A percentile compares a stretch with the other conserved stretches of the same genome.
Conservation (phyloP, 306 rosid genomes). For the Rosa rugosa region DNA sequence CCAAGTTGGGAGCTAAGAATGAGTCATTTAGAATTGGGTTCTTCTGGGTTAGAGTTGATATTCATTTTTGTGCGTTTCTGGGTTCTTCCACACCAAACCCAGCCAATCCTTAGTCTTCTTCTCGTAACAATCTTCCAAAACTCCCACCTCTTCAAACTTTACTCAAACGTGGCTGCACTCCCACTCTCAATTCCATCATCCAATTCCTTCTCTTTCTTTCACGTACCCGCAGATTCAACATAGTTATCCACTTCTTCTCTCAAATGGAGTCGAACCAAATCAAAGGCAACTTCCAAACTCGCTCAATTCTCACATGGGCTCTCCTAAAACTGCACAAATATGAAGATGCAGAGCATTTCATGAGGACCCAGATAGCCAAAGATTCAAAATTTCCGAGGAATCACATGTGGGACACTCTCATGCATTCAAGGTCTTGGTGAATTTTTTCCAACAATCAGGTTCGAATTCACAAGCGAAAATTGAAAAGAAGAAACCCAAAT, state of each 20-base stretch:
- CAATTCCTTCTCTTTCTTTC: constrained; percentile 57
- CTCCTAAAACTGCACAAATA: constrained; percentile 59
- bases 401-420: constrained; percentile 63
- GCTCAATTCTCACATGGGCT: constrained; percentile 56
- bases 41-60: too few species aligned
- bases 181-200: constrained; percentile 61
- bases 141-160: constrained; percentile 42
- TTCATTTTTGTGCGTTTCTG: too few species aligned
- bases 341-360: constrained; percentile 53
- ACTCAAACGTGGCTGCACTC: constrained; percentile 63
- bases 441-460: too few species aligned
- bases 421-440: constrained; percentile 44
- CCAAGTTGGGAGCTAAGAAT: too few species aligned
- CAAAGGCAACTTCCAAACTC: constrained; percentile 37
- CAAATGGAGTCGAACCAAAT: constrained; percentile 44
- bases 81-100: constrained; percentile 10
- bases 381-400: constrained; percentile 26
- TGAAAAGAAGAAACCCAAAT: too few species aligned
- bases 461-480: too few species aligned
- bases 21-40: too few species aligned
- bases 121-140: background rate
- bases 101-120: constrained; percentile 16
- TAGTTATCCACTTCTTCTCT: constrained; percentile 47
- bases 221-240: constrained; percentile 42
- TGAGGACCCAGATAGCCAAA: constrained; percentile 39